A percentile compares a stretch with the other conserved stretches of the same genome.
Evolutionary conservation across 2,329 filamentous ascomycete genomes (phyloP).

Genomic region (Arthrobotrys megalospora): DNA sequence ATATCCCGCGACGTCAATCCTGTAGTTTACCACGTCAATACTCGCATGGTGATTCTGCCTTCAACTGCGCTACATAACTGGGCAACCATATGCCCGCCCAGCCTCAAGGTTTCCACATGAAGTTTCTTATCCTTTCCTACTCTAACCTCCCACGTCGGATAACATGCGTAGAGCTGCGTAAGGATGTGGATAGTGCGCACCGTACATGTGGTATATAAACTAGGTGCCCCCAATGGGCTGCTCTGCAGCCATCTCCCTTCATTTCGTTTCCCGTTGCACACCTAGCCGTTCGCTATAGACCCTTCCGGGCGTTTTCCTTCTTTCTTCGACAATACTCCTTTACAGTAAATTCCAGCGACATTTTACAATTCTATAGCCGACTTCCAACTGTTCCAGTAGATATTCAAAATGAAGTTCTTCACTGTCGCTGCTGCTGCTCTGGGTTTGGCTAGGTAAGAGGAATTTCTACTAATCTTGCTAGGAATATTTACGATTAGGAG

Average conservation of each 20-base stretch:
- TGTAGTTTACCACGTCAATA: neutral
- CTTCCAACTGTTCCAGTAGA: neutral
- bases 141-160: neutral
- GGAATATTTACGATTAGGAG: neutral
- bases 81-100: conserved; percentile 17
- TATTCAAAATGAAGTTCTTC: conserved; percentile 24
- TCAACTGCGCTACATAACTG: neutral
- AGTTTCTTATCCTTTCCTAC: conserved; percentile 18
- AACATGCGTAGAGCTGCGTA: neutral
- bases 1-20: neutral
- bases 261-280: conserved; percentile 30
- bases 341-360: neutral
- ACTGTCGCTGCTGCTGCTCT: neutral
- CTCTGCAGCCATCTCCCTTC: conserved; percentile 33
- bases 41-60: conserved; percentile 8
- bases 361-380: neutral
- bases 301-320: neutral
- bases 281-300: conserved; percentile 26
- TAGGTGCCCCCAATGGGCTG: neutral
- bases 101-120: neutral
- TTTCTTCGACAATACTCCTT: conserved; percentile 21
- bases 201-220: conserved; percentile 22
- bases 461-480: neutral
- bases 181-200: neutral
- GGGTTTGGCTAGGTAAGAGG: conserved; percentile 18